These are phyloP conservation scores for Pigoraptor vietnamica DNA, from an alignment of 78 protist species.

Conservation along the genomic window DNA sequence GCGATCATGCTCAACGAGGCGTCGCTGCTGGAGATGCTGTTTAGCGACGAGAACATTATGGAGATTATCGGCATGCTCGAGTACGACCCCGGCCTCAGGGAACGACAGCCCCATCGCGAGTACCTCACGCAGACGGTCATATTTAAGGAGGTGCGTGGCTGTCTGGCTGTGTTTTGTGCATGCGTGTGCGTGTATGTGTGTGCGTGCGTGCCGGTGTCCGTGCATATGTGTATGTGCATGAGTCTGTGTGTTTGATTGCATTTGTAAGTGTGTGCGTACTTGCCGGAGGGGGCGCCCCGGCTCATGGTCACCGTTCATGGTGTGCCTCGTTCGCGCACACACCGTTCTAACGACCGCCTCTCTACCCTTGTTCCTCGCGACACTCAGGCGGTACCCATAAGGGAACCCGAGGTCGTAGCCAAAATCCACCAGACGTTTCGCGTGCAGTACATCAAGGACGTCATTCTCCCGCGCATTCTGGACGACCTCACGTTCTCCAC, in stretches of 20 bases:
- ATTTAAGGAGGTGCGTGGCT: conserved; percentile 74
- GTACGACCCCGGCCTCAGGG: conserved; percentile 72
- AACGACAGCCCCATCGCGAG: conserved; percentile 51
- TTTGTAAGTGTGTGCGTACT: no score
- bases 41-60: conserved; percentile 55
- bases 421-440: conserved; percentile 78
- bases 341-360: no score
- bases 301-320: no score
- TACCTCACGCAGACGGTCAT: conserved; percentile 22
- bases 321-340: no score
- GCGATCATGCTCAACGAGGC: conserved; percentile 58
- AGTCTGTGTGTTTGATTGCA: no score
- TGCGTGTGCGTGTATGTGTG: no score
- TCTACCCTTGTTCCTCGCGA: no score
- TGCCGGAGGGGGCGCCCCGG: no score
- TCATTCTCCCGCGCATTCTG: conserved; percentile 71
- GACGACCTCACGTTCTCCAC: conserved; percentile 74
- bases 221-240: no score
- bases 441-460: conserved; percentile 75
- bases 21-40: conserved; percentile 40
- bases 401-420: conserved; percentile 1
- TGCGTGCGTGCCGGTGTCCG: no score
- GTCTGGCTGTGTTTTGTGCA: no score
- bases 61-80: conserved; percentile 72
- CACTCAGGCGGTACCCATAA: conserved; percentile 52